Conservation (phyloP, 2,329 filamentous ascomycete species). For the Nannizziopsis arthrosporioides region DNA sequence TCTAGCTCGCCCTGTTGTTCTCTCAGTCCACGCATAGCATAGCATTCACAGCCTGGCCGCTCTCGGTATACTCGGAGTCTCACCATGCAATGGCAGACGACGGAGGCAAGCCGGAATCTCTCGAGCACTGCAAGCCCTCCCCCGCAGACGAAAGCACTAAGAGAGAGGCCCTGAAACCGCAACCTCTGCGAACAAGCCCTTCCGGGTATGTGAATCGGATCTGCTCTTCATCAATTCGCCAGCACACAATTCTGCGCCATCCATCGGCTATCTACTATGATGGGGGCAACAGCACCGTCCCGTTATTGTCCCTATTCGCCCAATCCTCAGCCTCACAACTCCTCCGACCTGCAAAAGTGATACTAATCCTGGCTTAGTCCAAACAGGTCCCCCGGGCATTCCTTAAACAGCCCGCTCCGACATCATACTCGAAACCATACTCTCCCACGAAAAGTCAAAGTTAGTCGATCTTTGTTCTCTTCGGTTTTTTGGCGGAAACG, state of each 20-base stretch:
- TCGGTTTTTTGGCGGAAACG: neutral
- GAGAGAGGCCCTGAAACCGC: neutral
- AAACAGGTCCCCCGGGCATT: slow-evolving; percentile 10
- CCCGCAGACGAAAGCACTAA: slow-evolving; percentile 5
- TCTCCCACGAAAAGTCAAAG: slow-evolving; percentile 51
- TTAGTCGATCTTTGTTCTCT: slow-evolving; percentile 21
- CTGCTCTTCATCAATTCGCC: neutral
- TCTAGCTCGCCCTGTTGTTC: neutral
- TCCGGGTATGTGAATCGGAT: neutral
- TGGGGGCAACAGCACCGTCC: neutral
- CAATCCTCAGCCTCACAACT: neutral
- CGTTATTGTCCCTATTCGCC: neutral
- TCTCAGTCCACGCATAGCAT: neutral
- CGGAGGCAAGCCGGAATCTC: neutral
- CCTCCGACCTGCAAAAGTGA: neutral
- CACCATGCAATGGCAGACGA: slow-evolving; percentile 12
- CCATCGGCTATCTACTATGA: neutral
- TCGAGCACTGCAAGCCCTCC: neutral
- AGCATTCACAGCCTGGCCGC: neutral
- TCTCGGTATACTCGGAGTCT: neutral
- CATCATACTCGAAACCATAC: slow-evolving; percentile 49
- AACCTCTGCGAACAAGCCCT: slow-evolving; percentile 1
- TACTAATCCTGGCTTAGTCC: slow-evolving; percentile 1
- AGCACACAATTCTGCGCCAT: neutral
- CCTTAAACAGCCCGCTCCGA: slow-evolving; percentile 14